Evolutionary conservation across 1,284 basidiomycete species (phyloP).

Genomic region (Ceratorhiza oryzae-sativae): DNA sequence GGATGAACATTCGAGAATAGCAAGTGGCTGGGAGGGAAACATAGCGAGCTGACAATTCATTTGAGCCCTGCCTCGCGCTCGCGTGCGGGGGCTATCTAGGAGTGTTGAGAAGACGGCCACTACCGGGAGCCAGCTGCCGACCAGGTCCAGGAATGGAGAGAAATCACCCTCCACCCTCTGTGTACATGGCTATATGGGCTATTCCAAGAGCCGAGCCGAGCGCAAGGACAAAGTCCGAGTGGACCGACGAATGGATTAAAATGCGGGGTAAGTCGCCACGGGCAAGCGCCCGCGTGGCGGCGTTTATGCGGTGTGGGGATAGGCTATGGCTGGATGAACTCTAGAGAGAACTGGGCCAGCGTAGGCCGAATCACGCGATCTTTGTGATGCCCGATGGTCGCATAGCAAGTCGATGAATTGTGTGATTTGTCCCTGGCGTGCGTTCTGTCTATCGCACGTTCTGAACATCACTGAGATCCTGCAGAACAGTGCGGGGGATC

Average conservation of each 20-base stretch:
- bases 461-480: conserved; percentile 19
- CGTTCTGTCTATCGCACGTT: background rate
- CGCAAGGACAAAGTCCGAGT: background rate
- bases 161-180: conserved; percentile 6
- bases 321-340: conserved; percentile 7
- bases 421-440: conserved; percentile 20
- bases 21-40: background rate
- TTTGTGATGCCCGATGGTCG: conserved; percentile 6
- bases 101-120: background rate
- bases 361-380: conserved; percentile 1
- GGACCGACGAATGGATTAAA: background rate
- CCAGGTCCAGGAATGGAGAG: background rate
- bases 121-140: background rate
- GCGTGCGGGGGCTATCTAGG: background rate
- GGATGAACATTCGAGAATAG: too few species aligned
- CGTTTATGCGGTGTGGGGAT: conserved; percentile 11
- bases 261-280: conserved; percentile 17
- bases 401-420: conserved; percentile 9
- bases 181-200: conserved; percentile 7
- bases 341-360: background rate
- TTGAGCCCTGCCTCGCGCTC: background rate
- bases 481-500: conserved; percentile 18
- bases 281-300: conserved; percentile 10
- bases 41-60: conserved; percentile 17
- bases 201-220: background rate